Evolutionary conservation across 441 rosid species (phyloP).

Genomic region (Brassica hybrid): DNA sequence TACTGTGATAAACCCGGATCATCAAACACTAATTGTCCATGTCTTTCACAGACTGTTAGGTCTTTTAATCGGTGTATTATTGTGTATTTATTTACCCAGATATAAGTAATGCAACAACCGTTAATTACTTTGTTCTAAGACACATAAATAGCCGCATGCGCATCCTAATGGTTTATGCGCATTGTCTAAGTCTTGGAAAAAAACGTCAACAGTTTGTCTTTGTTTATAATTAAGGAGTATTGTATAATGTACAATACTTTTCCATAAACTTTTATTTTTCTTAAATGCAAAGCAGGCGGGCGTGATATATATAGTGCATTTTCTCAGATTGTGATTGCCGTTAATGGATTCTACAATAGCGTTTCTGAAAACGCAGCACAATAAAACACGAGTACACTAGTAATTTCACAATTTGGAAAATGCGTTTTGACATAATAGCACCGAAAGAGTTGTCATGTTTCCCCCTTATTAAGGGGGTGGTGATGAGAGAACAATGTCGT

Average conservation of each 20-base stretch:
- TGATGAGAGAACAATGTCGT: conserved; percentile 40
- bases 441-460: conserved; percentile 15
- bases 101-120: not conserved
- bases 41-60: conserved; percentile 20
- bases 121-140: not conserved
- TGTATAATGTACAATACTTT: not conserved
- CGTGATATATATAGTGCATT: conserved; percentile 6
- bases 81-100: not conserved
- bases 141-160: not conserved
- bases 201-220: too few species aligned
- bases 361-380: conserved; percentile 16
- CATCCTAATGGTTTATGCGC: not conserved
- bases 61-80: not conserved
- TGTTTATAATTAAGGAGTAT: too few species aligned
- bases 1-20: conserved; percentile 14
- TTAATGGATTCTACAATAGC: conserved; percentile 4
- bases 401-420: conserved; percentile 11
- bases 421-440: not conserved
- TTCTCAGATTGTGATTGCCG: conserved; percentile 11
- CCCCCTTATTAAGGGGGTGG: conserved; percentile 16
- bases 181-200: too few species aligned
- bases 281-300: not conserved
- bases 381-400: conserved; percentile 14
- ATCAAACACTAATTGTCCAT: conserved; percentile 21
- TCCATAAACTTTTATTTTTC: not conserved